These are phyloP conservation scores for Trichoderma simmonsii DNA, from an alignment of 2,329 filamentous ascomycete species.

Conservation along the genomic window DNA sequence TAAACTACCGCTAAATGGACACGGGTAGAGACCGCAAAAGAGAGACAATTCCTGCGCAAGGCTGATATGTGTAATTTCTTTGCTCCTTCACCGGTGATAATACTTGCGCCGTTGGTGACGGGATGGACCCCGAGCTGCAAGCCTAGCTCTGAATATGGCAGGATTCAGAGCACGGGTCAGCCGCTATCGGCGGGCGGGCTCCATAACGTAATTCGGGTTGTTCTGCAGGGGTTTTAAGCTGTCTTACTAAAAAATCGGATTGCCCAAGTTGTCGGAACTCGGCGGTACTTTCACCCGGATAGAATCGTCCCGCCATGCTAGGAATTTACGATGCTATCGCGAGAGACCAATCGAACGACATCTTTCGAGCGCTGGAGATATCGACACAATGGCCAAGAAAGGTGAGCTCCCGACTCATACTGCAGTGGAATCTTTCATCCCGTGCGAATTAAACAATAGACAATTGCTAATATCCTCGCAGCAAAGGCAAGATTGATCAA, in stretches of 20 bases:
- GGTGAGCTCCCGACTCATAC: conserved; percentile 7
- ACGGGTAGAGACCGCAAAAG: not conserved
- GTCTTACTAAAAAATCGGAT: not conserved
- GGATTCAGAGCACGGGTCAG: not conserved
- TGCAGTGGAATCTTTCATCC: too few species aligned
- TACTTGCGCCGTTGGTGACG: not conserved
- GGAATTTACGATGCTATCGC: conserved; percentile 14
- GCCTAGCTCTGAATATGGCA: not conserved
- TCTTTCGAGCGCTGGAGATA: not conserved
- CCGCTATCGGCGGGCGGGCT: conserved; percentile 16
- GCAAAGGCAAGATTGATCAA: conserved; percentile 89
- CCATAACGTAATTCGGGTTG: not conserved
- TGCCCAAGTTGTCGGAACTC: conserved; percentile 4
- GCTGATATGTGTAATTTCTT: not conserved
- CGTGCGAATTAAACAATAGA: not conserved
- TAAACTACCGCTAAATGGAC: not conserved
- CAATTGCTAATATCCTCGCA: conserved; percentile 34
- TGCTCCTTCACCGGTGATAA: not conserved
- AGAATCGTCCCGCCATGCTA: not conserved
- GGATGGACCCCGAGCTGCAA: not conserved
- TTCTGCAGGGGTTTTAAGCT: not conserved
- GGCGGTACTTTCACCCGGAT: conserved; percentile 21
- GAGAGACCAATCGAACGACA: conserved; percentile 2
- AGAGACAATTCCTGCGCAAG: not conserved
- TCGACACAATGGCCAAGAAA: conserved; percentile 28